Evolutionary conservation across 139 green algal genomes (phyloP).

Genomic region (Chlorella sp.): DNA sequence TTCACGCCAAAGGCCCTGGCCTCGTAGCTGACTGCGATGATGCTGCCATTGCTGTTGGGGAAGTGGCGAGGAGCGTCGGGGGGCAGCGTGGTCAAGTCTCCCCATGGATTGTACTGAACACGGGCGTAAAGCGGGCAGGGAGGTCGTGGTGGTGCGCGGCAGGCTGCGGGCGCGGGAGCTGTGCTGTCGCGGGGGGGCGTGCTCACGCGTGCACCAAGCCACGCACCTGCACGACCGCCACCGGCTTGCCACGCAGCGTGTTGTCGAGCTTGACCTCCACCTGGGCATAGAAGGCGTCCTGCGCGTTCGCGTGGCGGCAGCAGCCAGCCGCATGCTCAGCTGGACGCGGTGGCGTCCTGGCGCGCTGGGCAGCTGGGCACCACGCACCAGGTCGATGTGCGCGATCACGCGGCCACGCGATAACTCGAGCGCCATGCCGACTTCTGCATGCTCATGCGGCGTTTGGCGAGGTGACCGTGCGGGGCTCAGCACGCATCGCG

Average conservation of each 20-base stretch:
- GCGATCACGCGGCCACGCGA: not conserved
- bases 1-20: slow-evolving; percentile 53
- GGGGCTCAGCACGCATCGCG: no score
- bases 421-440: no score
- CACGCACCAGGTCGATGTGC: not conserved
- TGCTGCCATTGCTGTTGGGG: slow-evolving; percentile 40
- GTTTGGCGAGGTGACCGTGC: no score
- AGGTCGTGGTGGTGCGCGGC: no score
- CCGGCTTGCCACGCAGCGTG: slow-evolving; percentile 42
- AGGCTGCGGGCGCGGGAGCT: no score
- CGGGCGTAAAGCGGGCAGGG: no score
- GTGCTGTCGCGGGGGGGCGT: no score
- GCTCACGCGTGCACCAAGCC: no score
- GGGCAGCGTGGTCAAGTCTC: no score
- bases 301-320: not conserved
- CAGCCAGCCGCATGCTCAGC: not conserved
- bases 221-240: slow-evolving; percentile 57
- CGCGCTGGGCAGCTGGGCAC: no score
- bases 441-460: no score
- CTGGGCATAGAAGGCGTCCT: slow-evolving; percentile 1
- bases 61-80: slow-evolving; percentile 13
- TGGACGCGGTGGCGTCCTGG: not conserved
- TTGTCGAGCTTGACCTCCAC: slow-evolving; percentile 25
- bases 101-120: not conserved
- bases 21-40: slow-evolving; percentile 65